phyloP scores from a whole-genome alignment of 495 filamentous ascomycete genomes.

The Penicillium ochrochloron region DNA sequence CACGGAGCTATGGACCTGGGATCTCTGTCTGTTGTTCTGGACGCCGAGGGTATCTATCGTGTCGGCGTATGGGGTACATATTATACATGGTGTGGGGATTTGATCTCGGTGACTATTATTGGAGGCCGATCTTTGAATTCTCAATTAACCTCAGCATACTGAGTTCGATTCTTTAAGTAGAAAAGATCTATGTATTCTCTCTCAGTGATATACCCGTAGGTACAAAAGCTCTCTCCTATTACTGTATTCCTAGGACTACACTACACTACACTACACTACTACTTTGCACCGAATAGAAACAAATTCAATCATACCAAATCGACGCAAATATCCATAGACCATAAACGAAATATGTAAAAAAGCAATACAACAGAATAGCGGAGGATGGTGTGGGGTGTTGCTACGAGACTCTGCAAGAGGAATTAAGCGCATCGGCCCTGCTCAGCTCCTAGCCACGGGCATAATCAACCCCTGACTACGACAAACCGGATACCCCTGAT shows the following conservation, averaged over 20 bases:
- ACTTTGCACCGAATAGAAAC: background rate
- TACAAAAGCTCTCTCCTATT: too few relatives aligned
- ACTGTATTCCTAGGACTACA: too few relatives aligned
- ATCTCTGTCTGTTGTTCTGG: background rate
- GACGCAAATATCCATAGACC: background rate
- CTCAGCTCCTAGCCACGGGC: background rate
- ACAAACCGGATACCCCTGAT: background rate
- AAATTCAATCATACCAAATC: background rate
- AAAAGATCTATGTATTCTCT: too few relatives aligned
- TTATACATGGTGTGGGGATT: background rate
- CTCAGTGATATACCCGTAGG: too few relatives aligned
- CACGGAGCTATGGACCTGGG: slow-evolving; percentile 36
- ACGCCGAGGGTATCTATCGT: slow-evolving; percentile 9
- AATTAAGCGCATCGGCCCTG: slow-evolving; percentile 4
- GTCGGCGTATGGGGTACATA: background rate
- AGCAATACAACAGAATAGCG: slow-evolving; percentile 1
- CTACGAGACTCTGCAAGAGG: background rate
- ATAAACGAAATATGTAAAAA: slow-evolving; percentile 2
- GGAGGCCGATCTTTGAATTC: background rate
- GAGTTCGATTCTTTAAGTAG: too few relatives aligned
- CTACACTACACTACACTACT: too few relatives aligned
- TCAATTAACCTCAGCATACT: background rate
- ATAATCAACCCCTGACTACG: background rate
- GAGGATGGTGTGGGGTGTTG: background rate
- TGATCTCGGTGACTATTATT: background rate